Conservation (phyloP, 805 yeast genomes). For the Metschnikowia colocasiae region DNA sequence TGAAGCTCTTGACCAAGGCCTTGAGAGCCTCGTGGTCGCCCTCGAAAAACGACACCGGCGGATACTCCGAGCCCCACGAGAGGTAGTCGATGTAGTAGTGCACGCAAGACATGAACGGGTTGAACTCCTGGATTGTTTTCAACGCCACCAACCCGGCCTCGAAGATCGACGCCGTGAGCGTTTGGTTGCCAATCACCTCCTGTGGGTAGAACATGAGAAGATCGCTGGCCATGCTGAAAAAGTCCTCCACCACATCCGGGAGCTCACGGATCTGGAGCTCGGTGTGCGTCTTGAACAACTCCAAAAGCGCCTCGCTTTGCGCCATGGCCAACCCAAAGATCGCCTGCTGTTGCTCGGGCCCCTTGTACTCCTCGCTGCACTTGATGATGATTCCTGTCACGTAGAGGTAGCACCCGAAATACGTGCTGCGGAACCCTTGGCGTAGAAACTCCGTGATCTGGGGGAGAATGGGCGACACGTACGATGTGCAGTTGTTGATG, state of each 20-base stretch:
- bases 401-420: conserved; percentile 84
- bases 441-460: conserved; percentile 64
- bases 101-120: conserved; percentile 64
- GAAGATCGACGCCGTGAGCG: conserved; percentile 48
- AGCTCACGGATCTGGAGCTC: conserved; percentile 33
- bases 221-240: conserved; percentile 75
- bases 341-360: conserved; percentile 52
- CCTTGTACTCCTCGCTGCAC: conserved; percentile 52
- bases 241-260: conserved; percentile 82
- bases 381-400: conserved; percentile 79
- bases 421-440: conserved; percentile 64
- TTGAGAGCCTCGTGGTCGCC: conserved; percentile 44
- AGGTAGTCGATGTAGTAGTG: conserved; percentile 78
- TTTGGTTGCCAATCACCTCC: conserved; percentile 43
- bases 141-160: conserved; percentile 57
- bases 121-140: conserved; percentile 55
- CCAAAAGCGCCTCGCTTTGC: conserved; percentile 59
- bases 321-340: conserved; percentile 72
- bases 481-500: conserved; percentile 58
- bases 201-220: conserved; percentile 70
- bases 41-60: conserved; percentile 70
- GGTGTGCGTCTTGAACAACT: conserved; percentile 25
- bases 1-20: conserved; percentile 46
- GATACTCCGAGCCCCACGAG: conserved; percentile 77
- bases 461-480: conserved; percentile 55